Base-by-base conservation (phyloP, 306 rosid species). In the Trifolium repens region DNA sequence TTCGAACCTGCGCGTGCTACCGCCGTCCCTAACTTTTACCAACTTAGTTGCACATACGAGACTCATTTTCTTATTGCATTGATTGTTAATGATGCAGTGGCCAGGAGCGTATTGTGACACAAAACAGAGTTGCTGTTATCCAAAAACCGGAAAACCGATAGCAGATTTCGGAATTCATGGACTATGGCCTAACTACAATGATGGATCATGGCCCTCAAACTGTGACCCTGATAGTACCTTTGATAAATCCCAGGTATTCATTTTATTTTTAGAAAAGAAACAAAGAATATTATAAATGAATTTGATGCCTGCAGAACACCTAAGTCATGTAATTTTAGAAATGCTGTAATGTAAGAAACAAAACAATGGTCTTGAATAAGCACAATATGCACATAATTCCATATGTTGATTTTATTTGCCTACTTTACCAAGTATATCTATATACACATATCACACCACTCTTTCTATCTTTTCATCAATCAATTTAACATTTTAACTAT, bases 71-170 rank as follows among this genome's bases (percentile, higher is more conserved):
- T n/a, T 3, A 0, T 52, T 0, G 61, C 1, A 9, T 26, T 26
- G 14, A 55, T 15, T 32, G 24, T 74, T 22, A 73, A 44, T 59
- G 2, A 54, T 77, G 80, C 76, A 91, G 91, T 91, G 96, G 93
- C 96, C 93, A 43, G 96, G 93, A 55, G 85, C 96, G 35, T 91
- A 84, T 32, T 91, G 96, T 69, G 96, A 91, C 80, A 85, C 91
- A 22, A 69, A 84, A 78, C 74, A 81, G 8, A 85, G 89, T 8
- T 91, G 96, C 44, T 91, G 96, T 71, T 88, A 82, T 63, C 96
- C 96, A 1, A 82, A 83, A 64, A 85, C 83, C 0, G 96, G 96
- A 13, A 91, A 87, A 74, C 96, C 96, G 1, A 71, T 79, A 0
- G 88, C 93, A 5, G 90, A 91, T 84, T 91, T 91, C 57, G 79